These are phyloP conservation scores for sorghum (Sorghum bicolor) DNA, from an alignment of 176 grass and related monocot species.

Conservation along the genomic window DNA sequence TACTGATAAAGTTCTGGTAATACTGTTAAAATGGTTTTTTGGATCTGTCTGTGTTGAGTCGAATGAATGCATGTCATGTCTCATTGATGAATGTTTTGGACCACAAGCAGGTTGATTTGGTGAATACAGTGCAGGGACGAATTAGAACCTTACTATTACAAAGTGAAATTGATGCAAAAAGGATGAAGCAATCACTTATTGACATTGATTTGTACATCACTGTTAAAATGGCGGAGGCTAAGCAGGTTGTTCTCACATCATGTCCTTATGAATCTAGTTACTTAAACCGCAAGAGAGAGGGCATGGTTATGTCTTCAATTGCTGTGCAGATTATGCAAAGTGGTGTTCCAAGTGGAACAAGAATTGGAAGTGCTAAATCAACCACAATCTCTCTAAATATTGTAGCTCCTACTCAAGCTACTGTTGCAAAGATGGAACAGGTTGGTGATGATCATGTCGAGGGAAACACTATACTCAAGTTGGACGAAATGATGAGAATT, in stretches of 20 bases:
- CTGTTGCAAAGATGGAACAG: slow-evolving; percentile 13
- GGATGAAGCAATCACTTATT: slow-evolving; percentile 28
- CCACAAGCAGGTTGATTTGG: slow-evolving; percentile 40
- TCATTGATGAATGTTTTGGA: slow-evolving; percentile 5
- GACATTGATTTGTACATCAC: slow-evolving; percentile 45
- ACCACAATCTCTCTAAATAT: neutral
- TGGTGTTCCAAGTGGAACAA: slow-evolving; percentile 22
- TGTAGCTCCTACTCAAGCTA: slow-evolving; percentile 15
- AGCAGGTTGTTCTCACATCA: slow-evolving; percentile 21
- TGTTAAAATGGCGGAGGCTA: slow-evolving; percentile 31
- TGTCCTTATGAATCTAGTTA: neutral
- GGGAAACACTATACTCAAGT: slow-evolving; percentile 41
- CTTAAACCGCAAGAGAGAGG: neutral
- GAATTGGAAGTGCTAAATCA: slow-evolving; percentile 10
- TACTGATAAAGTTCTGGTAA: slow-evolving; percentile 38
- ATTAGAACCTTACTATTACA: slow-evolving; percentile 45
- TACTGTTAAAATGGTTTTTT: slow-evolving; percentile 22
- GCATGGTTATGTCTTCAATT: slow-evolving; percentile 10
- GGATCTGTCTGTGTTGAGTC: neutral
- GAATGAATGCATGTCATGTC: neutral
- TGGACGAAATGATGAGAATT: slow-evolving; percentile 44
- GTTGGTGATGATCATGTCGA: slow-evolving; percentile 15
- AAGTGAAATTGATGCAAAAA: slow-evolving; percentile 21
- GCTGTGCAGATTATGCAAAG: slow-evolving; percentile 14
- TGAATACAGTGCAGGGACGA: slow-evolving; percentile 32